Percentiles rank a stretch among this genome's conserved stretches.
Evolutionary conservation across 768 basidiomycete species (phyloP).

Genomic region (Amylocystis lapponica): DNA sequence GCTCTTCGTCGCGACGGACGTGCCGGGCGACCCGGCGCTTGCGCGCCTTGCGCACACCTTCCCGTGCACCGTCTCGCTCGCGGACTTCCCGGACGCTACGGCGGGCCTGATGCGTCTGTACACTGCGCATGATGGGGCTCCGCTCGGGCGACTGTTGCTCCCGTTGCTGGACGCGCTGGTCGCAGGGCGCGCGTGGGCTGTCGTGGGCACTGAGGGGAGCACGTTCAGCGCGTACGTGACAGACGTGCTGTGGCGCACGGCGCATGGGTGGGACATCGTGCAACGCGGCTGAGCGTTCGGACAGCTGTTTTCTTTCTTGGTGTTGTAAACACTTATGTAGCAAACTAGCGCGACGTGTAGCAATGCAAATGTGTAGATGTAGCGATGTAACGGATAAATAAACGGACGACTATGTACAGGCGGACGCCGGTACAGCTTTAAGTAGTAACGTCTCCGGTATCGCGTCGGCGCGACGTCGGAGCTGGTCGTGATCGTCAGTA

Average conservation of each 20-base stretch:
- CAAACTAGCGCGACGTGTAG: too few species aligned
- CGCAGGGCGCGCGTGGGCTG: constrained; percentile 46
- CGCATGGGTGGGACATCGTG: constrained; percentile 47
- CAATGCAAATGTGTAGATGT: too few species aligned
- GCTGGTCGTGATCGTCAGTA: too few species aligned
- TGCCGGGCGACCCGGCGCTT: constrained; percentile 38
- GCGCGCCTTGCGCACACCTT: constrained; percentile 44
- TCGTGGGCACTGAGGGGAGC: constrained; percentile 68
- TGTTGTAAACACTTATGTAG: too few species aligned
- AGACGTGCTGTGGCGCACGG: constrained; percentile 61
- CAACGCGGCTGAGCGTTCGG: constrained; percentile 16
- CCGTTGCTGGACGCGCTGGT: constrained; percentile 74
- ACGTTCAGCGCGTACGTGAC: constrained; percentile 69
- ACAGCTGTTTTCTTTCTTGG: too few species aligned
- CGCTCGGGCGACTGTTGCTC: constrained; percentile 40
- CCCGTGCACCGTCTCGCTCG: constrained; percentile 57
- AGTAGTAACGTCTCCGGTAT: too few species aligned
- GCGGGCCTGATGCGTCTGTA: constrained; percentile 28
- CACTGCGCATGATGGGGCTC: constrained; percentile 45
- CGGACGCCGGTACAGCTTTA: too few species aligned
- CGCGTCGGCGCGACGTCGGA: too few species aligned
- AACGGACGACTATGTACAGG: too few species aligned
- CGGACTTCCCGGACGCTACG: constrained; percentile 37
- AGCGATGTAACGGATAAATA: background rate
- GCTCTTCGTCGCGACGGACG: constrained; percentile 65